Percentiles rank a stretch among this genome's conserved stretches.
phyloP scores from a whole-genome alignment of 441 rosid species.

The Euphorbia schlechtendalii region DNA sequence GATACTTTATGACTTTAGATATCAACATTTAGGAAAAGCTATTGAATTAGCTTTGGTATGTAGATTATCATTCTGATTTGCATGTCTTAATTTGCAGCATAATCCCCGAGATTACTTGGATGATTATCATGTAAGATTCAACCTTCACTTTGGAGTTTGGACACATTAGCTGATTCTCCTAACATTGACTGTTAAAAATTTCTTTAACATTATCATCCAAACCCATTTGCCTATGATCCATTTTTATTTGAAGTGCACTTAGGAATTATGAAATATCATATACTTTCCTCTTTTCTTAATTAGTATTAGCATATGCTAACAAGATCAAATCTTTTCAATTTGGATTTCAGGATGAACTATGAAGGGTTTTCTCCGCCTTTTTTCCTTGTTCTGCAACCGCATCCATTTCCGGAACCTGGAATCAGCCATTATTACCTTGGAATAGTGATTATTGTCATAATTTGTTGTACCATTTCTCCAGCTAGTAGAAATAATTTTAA shows the following conservation, averaged over 20 bases:
- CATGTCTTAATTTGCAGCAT: conserved; percentile 31
- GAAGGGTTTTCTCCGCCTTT: not conserved
- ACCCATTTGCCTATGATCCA: too few species aligned
- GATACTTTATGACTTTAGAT: not conserved
- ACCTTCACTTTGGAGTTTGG: not conserved
- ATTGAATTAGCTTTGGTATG: not conserved
- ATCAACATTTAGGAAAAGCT: too few species aligned
- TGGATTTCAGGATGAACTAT: conserved; percentile 19
- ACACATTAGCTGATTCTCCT: too few species aligned
- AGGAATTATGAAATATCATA: not conserved
- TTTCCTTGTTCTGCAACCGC: too few species aligned
- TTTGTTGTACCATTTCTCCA: conserved; percentile 1
- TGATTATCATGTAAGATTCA: conserved; percentile 48
- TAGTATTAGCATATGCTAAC: not conserved
- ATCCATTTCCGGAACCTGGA: not conserved
- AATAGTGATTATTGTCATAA: not conserved
- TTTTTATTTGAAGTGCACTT: not conserved
- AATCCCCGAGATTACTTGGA: conserved; percentile 36
- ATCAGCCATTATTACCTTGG: not conserved
- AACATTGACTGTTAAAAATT: not conserved
- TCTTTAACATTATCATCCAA: too few species aligned
- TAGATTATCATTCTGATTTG: conserved; percentile 4
- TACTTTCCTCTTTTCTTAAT: not conserved
- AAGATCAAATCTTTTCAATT: not conserved
- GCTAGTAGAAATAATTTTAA: not conserved